Base-by-base conservation (phyloP, 495 filamentous ascomycete species). In the Antarctomyces pellizariae region DNA sequence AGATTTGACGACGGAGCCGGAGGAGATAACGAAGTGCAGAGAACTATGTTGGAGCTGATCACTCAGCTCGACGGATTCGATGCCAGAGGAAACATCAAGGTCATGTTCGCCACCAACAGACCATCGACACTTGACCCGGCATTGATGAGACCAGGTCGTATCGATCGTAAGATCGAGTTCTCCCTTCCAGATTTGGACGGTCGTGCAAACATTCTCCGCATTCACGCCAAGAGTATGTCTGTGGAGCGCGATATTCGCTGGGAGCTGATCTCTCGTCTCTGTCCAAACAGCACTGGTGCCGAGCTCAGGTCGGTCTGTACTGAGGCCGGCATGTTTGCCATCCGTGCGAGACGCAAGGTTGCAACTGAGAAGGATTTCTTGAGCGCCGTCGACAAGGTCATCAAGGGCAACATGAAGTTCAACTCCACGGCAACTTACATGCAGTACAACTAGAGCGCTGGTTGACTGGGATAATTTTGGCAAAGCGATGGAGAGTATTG, bases 271-370 rank as follows among this genome's bases (percentile, higher is more conserved):
- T 90, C 79, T 18, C 69, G 86, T 37, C 59, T 97, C 38, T 97
- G 86, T 59, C 86, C 86, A 33, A 95, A 97, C 54, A 73, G 78
- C 32, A 97, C 86, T 6, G 86, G 86, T 46, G 86, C 86, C 19
- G 86, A 97, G 54, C 54, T 97, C 41, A 59, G 67, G 43, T 86
- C 79, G 56, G 86, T 97, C 32, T 91, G 86, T 37, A 97, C 86
- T n/a, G 86, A 97, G 58, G 86, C 86, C 6, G 86, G 86, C 36
- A 95, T 97, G 89, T 97, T 90, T 48, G 89, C 86, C 23, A 95
- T 97, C 42, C 69, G 86, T 27, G 86, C 89, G 19, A 60, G 86
- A 48, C 71, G 86, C 47, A 97, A 97, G 77, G 82, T 97, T 7
- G 84, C 86, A 3, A 84, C 83, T 12, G 86, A 97, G 69, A 97